Percentiles rank a stretch among this genome's conserved stretches.
These are phyloP conservation scores for peach (Prunus persica) DNA, from an alignment of 306 rosid species.

Conservation along the genomic window DNA sequence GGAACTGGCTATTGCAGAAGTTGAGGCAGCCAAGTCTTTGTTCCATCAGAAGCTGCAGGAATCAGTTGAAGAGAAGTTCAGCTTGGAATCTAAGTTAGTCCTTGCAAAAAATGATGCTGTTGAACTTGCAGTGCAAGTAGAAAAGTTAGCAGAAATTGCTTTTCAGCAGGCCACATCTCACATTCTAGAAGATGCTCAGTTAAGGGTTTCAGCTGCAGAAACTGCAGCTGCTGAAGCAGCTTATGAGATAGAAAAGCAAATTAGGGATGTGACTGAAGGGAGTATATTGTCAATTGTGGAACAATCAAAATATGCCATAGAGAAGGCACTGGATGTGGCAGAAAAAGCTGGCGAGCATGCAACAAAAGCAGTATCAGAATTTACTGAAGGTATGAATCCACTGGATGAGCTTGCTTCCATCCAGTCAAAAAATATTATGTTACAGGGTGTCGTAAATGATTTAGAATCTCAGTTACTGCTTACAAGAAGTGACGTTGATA, in stretches of 20 bases:
- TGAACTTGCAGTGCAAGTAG: constrained; percentile 79
- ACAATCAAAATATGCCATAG: constrained; percentile 54
- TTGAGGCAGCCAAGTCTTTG: constrained; percentile 60
- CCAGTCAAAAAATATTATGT: constrained; percentile 56
- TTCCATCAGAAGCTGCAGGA: constrained; percentile 57
- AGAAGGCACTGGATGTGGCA: constrained; percentile 58
- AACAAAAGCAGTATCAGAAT: constrained; percentile 39
- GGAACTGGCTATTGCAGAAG: constrained; percentile 56
- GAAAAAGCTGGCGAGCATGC: constrained; percentile 54
- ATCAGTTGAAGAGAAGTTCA: constrained; percentile 58
- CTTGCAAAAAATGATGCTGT: constrained; percentile 72
- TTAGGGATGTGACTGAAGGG: constrained; percentile 64
- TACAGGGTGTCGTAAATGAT: constrained; percentile 48
- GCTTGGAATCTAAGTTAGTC: constrained; percentile 59
- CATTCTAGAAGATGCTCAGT: constrained; percentile 68
- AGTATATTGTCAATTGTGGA: constrained; percentile 56
- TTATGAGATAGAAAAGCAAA: constrained; percentile 54
- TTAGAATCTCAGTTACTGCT: constrained; percentile 54
- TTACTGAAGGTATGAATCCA: constrained; percentile 38
- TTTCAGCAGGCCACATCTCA: constrained; percentile 80
- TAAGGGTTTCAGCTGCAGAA: constrained; percentile 66
- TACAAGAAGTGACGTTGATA: constrained; percentile 46
- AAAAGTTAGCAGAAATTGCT: constrained; percentile 65
- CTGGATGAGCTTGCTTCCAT: constrained; percentile 46
- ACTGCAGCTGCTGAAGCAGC: constrained; percentile 69